Conservation (phyloP, 2,329 filamentous ascomycete species). For the Neofusicoccum sp. region DNA sequence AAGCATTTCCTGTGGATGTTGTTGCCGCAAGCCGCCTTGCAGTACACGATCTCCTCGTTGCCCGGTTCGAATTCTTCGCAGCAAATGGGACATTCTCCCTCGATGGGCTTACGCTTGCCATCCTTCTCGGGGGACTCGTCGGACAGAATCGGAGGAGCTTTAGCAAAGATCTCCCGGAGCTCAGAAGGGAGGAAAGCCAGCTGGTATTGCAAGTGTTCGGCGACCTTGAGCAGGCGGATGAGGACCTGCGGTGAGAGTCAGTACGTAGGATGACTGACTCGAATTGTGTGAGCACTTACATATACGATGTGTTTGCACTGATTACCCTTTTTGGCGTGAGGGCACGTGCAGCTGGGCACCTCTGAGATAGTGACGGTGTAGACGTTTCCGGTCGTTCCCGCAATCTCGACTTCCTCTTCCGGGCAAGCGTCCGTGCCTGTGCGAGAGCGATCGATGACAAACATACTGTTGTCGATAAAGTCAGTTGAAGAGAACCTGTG, state of each 20-base stretch:
- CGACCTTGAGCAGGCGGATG: constrained; percentile 60
- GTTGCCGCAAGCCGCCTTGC: constrained; percentile 59
- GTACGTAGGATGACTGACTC: background rate
- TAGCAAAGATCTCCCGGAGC: constrained; percentile 57
- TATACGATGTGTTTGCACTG: constrained; percentile 69
- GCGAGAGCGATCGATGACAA: constrained; percentile 56
- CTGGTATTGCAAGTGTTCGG: constrained; percentile 59
- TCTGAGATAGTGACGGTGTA: constrained; percentile 60
- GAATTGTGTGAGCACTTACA: constrained; percentile 37
- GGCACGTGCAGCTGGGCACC: constrained; percentile 58
- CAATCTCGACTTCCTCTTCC: constrained; percentile 59
- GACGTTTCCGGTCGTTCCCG: constrained; percentile 64
- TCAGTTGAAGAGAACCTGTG: constrained; percentile 31
- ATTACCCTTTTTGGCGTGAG: constrained; percentile 57
- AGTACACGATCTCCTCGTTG: constrained; percentile 49
- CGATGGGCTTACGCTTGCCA: constrained; percentile 59
- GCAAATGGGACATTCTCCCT: constrained; percentile 67
- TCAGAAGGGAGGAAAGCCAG: constrained; percentile 62
- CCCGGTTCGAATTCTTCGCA: constrained; percentile 56
- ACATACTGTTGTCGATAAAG: constrained; percentile 44
- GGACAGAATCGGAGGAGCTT: constrained; percentile 54
- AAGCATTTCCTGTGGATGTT: constrained; percentile 58
- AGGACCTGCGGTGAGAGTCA: constrained; percentile 47
- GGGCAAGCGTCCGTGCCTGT: constrained; percentile 48
- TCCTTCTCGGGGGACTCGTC: constrained; percentile 42